Base-by-base conservation (phyloP, 257 asterid species). In the Plectranthus barbatus region DNA sequence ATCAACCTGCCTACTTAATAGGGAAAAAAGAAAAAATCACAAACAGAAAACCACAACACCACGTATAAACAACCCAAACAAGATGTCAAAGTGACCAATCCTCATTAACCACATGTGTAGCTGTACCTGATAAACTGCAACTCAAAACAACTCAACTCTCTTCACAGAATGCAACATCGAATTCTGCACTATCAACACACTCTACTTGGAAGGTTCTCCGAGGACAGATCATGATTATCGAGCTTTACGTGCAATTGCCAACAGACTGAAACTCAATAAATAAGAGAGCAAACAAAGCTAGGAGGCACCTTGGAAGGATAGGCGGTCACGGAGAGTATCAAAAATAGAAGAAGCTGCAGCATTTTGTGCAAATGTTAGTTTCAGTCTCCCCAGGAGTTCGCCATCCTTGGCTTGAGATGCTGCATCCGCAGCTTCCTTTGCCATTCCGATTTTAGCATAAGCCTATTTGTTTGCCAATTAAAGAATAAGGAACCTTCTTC, bases 401-500 rank as follows among this genome's bases (percentile, higher is more conserved):
- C 90, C 86, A 60, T 92, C 99, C 78, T 89, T 92, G 17, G 96
- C 79, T 81, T 89, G 96, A 56, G 89, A 78, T 51, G 97, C 95
- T 61, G 94, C 91, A 74, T 92, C 97, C 7, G 90, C 94, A 56
- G 99, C 99, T 77, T 88, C 97, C 82, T 86, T 86, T 34, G 97
- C 96, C 97, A 86, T 89, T 56, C 99, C 98, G 44, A 89, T 80
- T 74, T 79, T 86, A 19, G 95, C 99, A 71, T 83, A 92, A 54
- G 97, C 97, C 97, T 92, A 77, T 62, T 60, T 40, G 41, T 40
- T 60, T 46, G 33, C 37, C 26, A 66, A 13, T 54, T 67, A 60
- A 17, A 46, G 59, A 6, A 41, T 12, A 70, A 17, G 9, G 26
- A 45, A 57, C 47, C 19, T 39, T 54, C 44, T 37, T 18, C 39